Conservation (phyloP, 2,329 filamentous ascomycete genomes). For the Chaetomiaceae sp. region DNA sequence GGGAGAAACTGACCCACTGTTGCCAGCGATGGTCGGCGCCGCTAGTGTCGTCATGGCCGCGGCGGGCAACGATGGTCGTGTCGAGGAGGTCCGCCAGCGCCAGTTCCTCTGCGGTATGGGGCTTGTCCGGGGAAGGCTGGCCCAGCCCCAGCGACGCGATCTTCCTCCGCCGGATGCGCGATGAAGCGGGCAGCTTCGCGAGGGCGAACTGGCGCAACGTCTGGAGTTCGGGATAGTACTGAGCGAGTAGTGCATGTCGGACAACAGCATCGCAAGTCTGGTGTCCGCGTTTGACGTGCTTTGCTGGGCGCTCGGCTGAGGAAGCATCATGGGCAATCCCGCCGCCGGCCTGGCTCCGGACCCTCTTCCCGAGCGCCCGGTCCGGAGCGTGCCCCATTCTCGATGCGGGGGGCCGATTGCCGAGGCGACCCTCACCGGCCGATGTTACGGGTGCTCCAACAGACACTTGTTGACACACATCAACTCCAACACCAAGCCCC, state of each 20-base stretch:
- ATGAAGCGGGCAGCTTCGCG: constrained; percentile 57
- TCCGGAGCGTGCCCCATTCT: constrained; percentile 10
- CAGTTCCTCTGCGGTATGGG: constrained; percentile 30
- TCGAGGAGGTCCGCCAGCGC: constrained; percentile 58
- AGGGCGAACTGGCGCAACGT: constrained; percentile 68
- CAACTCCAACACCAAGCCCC: too few species aligned
- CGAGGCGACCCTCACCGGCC: background rate
- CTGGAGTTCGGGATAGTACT: constrained; percentile 60
- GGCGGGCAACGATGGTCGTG: constrained; percentile 58
- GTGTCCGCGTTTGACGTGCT: constrained; percentile 15
- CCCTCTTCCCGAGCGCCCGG: constrained; percentile 16
- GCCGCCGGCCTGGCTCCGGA: constrained; percentile 9
- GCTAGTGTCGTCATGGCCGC: constrained; percentile 23
- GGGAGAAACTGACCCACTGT: constrained; percentile 56
- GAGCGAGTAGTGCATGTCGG: constrained; percentile 58
- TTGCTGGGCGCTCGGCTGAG: constrained; percentile 14
- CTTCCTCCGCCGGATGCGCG: constrained; percentile 55
- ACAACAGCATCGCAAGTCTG: constrained; percentile 20
- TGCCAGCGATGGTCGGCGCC: constrained; percentile 39
- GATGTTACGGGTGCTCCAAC: background rate
- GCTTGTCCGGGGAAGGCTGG: constrained; percentile 11
- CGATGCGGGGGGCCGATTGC: constrained; percentile 4
- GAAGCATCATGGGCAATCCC: constrained; percentile 10
- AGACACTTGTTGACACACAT: too few species aligned
- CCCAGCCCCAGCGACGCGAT: constrained; percentile 40